Evolutionary conservation across 2,329 filamentous ascomycete species (phyloP).

Genomic region (Camptophora hylomeconis): DNA sequence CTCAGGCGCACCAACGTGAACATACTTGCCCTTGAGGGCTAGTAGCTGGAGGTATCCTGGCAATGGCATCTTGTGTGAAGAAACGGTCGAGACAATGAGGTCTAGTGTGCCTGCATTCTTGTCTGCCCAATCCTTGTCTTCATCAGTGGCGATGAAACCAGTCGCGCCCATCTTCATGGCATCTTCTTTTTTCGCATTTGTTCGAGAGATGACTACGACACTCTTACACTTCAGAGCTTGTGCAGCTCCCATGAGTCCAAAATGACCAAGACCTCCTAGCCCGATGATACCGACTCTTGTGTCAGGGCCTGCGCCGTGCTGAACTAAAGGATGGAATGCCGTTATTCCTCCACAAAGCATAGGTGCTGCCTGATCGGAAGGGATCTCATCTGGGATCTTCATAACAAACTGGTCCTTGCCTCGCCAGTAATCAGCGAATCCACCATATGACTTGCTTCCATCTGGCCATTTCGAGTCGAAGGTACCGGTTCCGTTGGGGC

Average conservation of each 20-base stretch:
- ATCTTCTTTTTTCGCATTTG: constrained; percentile 37
- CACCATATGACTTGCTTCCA: constrained; percentile 54
- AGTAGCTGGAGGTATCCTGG: constrained; percentile 4
- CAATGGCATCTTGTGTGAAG: constrained; percentile 29
- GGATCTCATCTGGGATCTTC: constrained; percentile 37
- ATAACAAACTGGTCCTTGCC: constrained; percentile 28
- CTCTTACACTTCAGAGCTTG: constrained; percentile 56
- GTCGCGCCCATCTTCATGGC: constrained; percentile 42
- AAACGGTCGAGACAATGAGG: constrained; percentile 45
- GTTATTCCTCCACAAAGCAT: constrained; percentile 45
- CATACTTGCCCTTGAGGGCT: constrained; percentile 40
- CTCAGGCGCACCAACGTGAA: constrained; percentile 57
- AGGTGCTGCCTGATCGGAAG: constrained; percentile 45
- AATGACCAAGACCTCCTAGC: constrained; percentile 55
- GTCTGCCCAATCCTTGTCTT: constrained; percentile 41
- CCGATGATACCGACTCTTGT: constrained; percentile 43
- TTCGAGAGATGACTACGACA: constrained; percentile 43
- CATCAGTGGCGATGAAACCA: constrained; percentile 43
- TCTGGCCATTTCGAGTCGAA: constrained; percentile 46
- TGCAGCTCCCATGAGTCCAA: constrained; percentile 55
- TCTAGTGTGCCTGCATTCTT: constrained; percentile 37
- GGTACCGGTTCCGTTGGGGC: constrained; percentile 33
- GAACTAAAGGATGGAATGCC: constrained; percentile 53
- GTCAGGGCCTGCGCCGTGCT: constrained; percentile 55
- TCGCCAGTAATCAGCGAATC: constrained; percentile 44